Evolutionary conservation across 139 green algal genomes (phyloP).

Genomic region (Yamagishiella unicocca): DNA sequence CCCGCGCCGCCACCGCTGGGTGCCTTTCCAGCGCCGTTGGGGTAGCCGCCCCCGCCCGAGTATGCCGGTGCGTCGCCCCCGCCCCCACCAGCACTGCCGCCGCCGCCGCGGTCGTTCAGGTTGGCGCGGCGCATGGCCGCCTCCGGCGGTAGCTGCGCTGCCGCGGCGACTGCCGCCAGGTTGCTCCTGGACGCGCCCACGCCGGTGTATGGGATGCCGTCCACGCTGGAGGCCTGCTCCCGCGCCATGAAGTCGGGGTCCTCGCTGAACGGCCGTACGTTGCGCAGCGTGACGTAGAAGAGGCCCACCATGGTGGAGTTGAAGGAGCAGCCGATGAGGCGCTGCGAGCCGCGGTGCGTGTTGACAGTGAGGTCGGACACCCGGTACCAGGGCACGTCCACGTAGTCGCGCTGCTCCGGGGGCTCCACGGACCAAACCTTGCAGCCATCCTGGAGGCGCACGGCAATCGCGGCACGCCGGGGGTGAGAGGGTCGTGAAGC

Average conservation of each 20-base stretch:
- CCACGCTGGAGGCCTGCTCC: conserved; percentile 9
- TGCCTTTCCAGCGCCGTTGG: background rate
- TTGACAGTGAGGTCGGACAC: conserved; percentile 59
- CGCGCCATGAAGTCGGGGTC: conserved; percentile 33
- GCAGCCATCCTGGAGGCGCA: conserved; percentile 69
- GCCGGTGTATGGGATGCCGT: conserved; percentile 22
- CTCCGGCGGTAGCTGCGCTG: conserved; percentile 30
- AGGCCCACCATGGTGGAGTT: conserved; percentile 69
- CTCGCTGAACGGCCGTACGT: conserved; percentile 55
- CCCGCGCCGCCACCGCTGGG: conserved; percentile 5
- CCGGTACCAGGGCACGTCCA: conserved; percentile 76
- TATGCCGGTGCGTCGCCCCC: background rate
- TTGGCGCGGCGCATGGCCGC: background rate
- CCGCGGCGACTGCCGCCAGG: background rate
- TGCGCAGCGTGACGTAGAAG: conserved; percentile 64
- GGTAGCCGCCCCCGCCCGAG: background rate
- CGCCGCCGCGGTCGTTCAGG: background rate
- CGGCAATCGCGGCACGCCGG: no score
- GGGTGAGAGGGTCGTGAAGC: no score
- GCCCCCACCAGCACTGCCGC: no score
- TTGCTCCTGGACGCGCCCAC: background rate
- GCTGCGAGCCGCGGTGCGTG: conserved; percentile 54
- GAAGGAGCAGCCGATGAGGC: conserved; percentile 71
- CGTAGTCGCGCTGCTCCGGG: conserved; percentile 66
- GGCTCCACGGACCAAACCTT: conserved; percentile 82